A percentile compares a stretch with the other conserved stretches of the same genome.
Conservation (phyloP, 1,284 basidiomycete genomes). For the Ustanciosporium gigantosporum region DNA sequence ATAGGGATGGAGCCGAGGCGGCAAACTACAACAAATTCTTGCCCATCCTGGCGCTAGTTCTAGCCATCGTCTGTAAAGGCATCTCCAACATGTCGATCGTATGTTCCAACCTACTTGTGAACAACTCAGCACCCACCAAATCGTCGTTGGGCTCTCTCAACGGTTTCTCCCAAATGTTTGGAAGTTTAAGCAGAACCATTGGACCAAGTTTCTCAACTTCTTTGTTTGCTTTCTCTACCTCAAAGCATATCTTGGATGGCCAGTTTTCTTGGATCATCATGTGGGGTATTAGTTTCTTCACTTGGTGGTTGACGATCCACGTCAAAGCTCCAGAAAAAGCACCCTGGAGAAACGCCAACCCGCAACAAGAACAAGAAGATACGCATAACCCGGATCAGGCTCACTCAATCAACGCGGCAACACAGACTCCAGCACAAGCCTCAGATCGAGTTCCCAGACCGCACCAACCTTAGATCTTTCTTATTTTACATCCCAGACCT, state of each 20-base stretch:
- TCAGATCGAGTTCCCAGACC: too few species aligned
- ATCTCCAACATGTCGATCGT: constrained; percentile 44
- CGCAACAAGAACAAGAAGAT: too few species aligned
- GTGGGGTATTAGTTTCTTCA: constrained; percentile 9
- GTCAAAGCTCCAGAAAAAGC: constrained; percentile 16
- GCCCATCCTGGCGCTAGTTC: constrained; percentile 5
- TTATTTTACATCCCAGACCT: too few species aligned
- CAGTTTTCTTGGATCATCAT: constrained; percentile 37
- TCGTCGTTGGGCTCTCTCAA: constrained; percentile 35
- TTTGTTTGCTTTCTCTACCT: constrained; percentile 39
- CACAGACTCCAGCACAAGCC: too few species aligned
- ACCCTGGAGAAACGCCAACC: too few species aligned
- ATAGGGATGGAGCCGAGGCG: too few species aligned
- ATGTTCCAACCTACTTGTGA: constrained; percentile 37
- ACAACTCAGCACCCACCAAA: constrained; percentile 31
- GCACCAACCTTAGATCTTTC: too few species aligned
- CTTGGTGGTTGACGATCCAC: constrained; percentile 14
- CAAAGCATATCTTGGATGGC: constrained; percentile 11
- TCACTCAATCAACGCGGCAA: too few species aligned
- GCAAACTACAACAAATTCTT: constrained; percentile 4
- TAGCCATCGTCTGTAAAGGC: constrained; percentile 19
- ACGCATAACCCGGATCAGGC: too few species aligned
- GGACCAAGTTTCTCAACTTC: constrained; percentile 36
- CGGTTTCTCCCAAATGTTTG: constrained; percentile 38
- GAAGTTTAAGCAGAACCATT: constrained; percentile 27